Conservation (phyloP, 257 asterid species). For the Ballota nigra region DNA sequence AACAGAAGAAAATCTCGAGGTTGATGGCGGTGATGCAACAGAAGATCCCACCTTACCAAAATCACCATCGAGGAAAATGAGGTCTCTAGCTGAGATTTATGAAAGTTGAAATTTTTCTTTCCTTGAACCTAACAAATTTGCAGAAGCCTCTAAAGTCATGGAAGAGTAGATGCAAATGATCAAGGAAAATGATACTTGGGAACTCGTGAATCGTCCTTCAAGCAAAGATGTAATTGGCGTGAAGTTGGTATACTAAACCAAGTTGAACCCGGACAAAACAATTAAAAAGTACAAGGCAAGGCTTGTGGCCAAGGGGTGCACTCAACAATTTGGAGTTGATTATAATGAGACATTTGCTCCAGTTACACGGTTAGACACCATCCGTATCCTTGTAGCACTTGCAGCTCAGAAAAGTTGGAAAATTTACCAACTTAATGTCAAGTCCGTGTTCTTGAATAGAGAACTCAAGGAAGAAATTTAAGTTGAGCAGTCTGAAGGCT, state of each 20-base stretch:
- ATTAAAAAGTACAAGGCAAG: neutral
- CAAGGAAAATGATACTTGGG: too few relatives aligned
- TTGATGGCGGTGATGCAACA: neutral
- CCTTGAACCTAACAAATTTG: neutral
- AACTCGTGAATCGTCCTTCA: too few relatives aligned
- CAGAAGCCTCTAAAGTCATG: conserved; percentile 1
- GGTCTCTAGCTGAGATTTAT: neutral
- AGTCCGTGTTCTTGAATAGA: neutral
- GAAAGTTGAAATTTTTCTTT: too few relatives aligned
- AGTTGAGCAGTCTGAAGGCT: neutral
- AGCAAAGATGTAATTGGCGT: neutral
- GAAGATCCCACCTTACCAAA: neutral
- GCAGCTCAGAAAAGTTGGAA: neutral
- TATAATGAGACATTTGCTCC: too few relatives aligned
- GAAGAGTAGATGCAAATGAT: too few relatives aligned
- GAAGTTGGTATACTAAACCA: neutral
- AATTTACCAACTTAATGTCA: neutral
- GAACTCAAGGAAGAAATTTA: neutral
- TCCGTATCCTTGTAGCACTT: neutral
- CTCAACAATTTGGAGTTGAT: too few relatives aligned
- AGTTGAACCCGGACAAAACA: neutral
- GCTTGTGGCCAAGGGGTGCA: neutral
- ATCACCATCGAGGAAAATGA: neutral
- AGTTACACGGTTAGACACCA: too few relatives aligned
- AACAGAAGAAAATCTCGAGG: neutral